These are phyloP conservation scores for Cephalotrichum gorgonifer DNA, from an alignment of 2,329 filamentous ascomycete species.

Conservation along the genomic window DNA sequence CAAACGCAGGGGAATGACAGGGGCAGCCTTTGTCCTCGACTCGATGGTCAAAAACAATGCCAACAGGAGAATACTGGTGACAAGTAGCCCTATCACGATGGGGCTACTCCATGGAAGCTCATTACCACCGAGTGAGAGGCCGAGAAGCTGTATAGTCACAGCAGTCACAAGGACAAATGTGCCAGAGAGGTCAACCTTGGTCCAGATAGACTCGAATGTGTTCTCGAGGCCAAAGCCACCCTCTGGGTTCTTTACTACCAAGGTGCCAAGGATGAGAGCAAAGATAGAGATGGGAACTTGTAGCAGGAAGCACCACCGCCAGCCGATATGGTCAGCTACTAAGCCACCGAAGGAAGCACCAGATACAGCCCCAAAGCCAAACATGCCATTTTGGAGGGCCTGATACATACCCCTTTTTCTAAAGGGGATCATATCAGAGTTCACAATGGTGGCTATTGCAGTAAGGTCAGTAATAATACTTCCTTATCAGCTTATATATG, in stretches of 20 bases:
- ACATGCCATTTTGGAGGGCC: slow-evolving; percentile 49
- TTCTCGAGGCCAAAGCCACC: neutral
- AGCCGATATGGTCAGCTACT: slow-evolving; percentile 54
- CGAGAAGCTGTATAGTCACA: slow-evolving; percentile 46
- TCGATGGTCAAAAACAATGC: slow-evolving; percentile 36
- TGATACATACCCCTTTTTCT: slow-evolving; percentile 47
- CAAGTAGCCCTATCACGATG: slow-evolving; percentile 32
- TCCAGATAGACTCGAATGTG: neutral
- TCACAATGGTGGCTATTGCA: slow-evolving; percentile 35
- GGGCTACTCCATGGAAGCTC: slow-evolving; percentile 40
- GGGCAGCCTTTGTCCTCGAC: slow-evolving; percentile 35
- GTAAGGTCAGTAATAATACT: slow-evolving; percentile 6
- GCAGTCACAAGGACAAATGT: slow-evolving; percentile 46
- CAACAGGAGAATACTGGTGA: slow-evolving; percentile 27
- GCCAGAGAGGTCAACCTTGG: slow-evolving; percentile 43
- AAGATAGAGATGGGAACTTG: slow-evolving; percentile 49
- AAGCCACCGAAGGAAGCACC: slow-evolving; percentile 48
- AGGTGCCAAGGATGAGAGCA: slow-evolving; percentile 41
- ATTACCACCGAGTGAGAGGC: slow-evolving; percentile 45
- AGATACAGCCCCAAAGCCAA: slow-evolving; percentile 48
- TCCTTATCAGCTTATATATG: neutral
- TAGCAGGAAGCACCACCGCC: slow-evolving; percentile 56
- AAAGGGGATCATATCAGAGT: slow-evolving; percentile 54
- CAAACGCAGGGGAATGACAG: slow-evolving; percentile 47
- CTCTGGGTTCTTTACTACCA: slow-evolving; percentile 30